These are phyloP conservation scores for Dovyalis caffra DNA, from an alignment of 345 rosid species.

Conservation along the genomic window DNA sequence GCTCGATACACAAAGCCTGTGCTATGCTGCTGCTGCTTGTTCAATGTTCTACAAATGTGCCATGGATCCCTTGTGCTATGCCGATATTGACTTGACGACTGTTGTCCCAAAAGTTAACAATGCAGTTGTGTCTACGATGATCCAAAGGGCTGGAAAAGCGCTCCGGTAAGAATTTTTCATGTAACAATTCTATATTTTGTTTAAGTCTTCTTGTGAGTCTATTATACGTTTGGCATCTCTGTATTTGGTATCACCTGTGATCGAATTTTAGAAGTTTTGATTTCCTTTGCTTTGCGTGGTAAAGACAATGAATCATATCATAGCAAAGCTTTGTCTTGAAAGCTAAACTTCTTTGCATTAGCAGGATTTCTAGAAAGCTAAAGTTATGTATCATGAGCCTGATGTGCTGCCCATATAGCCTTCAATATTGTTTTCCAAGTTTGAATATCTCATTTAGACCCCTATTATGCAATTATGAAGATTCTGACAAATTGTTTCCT, in stretches of 20 bases:
- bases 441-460: background rate
- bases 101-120: slow-evolving; percentile 61
- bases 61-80: slow-evolving; percentile 75
- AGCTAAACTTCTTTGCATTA: background rate
- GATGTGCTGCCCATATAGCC: background rate
- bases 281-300: background rate
- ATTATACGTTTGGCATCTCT: slow-evolving; percentile 3
- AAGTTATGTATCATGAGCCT: too few relatives aligned
- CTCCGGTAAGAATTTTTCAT: slow-evolving; percentile 46
- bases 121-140: slow-evolving; percentile 73
- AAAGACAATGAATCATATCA: background rate
- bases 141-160: slow-evolving; percentile 80
- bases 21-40: slow-evolving; percentile 74
- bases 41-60: slow-evolving; percentile 79
- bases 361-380: too few relatives aligned
- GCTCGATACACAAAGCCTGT: slow-evolving; percentile 80
- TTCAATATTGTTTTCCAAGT: too few relatives aligned
- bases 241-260: background rate
- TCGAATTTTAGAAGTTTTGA: background rate
- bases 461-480: background rate
- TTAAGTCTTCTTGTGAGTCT: background rate
- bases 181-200: background rate
- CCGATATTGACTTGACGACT: slow-evolving; percentile 70
- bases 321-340: background rate
- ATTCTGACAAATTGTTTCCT: background rate